Evolutionary conservation across 805 yeast species (phyloP), one percentile per base, ranked within the genome.

Genomic region (Debaryomyces maramus): DNA sequence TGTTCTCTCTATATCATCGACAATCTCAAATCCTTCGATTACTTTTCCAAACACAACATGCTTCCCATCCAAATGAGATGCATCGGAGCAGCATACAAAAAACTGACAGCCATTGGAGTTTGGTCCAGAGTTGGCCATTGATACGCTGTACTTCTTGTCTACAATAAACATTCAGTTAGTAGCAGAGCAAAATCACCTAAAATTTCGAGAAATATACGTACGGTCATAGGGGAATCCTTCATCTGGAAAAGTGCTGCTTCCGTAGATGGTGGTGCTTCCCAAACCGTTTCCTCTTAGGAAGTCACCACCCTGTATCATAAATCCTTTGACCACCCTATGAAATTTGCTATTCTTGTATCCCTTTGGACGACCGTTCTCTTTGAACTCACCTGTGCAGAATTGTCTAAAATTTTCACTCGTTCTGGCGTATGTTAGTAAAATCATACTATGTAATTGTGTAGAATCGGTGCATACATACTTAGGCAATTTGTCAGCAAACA

Each of bases 31-130:
- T 53, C 97, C 97, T 45, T 85, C 95, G 47, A 75, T 62, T 48
- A 88, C 88, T 73, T 89, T 95, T 59, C 97, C 97, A 59, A 90
- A 90, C 45, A 90, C 97, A 60, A 88, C 96, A 77, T 89, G 95
- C 72, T 84, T 83, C 48, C 96, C 96, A 60, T 89, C 95, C 67
- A 90, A 78, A 88, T 93, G 87, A 45, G 93, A 85, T 52, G 83
- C 75, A 38, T 85, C 90, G 42, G 95, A 86, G 67, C 96, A 88
- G 31, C 46, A 43, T 73, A 88, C 83, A 80, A 88, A 88, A 72
- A 88, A 88, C 72, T 88, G 97, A 43, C 96, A 88, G 45, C 96
- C 97, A 74, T 88, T 88, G 73, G 96, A 84, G 82, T 86, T 85
- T 66, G 95, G 95, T 55, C 96, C 96, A 46, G 96, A 53, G 41